Conservation (phyloP, 306 rosid species). For the Quercus glauca region DNA sequence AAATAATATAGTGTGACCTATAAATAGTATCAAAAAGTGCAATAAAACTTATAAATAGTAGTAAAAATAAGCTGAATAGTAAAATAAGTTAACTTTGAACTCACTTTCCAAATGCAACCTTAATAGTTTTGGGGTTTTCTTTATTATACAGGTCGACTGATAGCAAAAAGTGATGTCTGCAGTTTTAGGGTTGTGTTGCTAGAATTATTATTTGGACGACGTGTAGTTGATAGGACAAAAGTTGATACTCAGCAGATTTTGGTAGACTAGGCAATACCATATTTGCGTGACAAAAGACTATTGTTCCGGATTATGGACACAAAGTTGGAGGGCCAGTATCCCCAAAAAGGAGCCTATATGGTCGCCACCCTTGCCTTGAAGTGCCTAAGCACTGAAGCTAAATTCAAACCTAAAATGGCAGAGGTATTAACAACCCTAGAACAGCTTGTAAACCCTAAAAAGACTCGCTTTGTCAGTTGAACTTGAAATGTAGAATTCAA, state of each 20-base stretch:
- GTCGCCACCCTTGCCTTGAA: constrained; percentile 75
- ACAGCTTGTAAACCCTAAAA: constrained; percentile 61
- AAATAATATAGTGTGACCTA: accelerated
- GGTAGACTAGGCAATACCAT: constrained; percentile 88
- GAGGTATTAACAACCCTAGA: constrained; percentile 65
- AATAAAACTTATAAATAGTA: accelerated
- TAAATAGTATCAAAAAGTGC: no score
- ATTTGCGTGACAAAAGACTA: constrained; percentile 64
- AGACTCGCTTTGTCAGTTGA: not conserved
- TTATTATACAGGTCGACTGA: constrained; percentile 57
- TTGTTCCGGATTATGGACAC: constrained; percentile 89
- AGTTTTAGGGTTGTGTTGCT: constrained; percentile 87
- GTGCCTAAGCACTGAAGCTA: constrained; percentile 68
- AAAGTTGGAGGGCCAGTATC: constrained; percentile 82
- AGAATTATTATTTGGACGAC: constrained; percentile 73
- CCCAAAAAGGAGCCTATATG: constrained; percentile 67
- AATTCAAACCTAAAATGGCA: constrained; percentile 72
- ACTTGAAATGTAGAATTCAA: no score
- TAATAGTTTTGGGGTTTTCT: no score
- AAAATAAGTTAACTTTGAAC: no score
- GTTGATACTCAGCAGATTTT: constrained; percentile 61
- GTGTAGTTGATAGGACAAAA: constrained; percentile 65
- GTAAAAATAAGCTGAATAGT: no score
- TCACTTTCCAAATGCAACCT: no score
- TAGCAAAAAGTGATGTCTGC: constrained; percentile 86